Conservation (phyloP, 176 grass and related monocot genomes). For the Cenchrus americanus region DNA sequence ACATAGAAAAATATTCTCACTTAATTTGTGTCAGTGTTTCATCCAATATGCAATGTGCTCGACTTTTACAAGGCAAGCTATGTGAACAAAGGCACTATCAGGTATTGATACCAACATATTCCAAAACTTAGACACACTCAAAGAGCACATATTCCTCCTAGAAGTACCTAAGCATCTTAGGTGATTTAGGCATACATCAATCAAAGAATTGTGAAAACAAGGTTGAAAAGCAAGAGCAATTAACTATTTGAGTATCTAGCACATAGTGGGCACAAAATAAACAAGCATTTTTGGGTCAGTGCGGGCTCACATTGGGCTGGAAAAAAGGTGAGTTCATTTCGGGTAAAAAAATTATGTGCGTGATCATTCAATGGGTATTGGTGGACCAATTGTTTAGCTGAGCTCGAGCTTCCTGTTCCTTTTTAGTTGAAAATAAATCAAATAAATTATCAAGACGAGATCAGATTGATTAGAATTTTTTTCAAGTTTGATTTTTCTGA, state of each 20-base stretch:
- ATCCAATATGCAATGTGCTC: neutral
- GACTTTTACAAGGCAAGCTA: neutral
- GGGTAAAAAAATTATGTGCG: too few relatives aligned
- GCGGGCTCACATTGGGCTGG: too few relatives aligned
- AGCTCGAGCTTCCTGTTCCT: too few relatives aligned
- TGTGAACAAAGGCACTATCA: constrained; percentile 4
- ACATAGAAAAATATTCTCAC: constrained; percentile 5
- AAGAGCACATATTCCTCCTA: constrained; percentile 5
- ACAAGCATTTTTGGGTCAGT: too few relatives aligned
- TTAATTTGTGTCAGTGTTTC: too few relatives aligned
- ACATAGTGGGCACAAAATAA: neutral
- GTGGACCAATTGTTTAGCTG: too few relatives aligned
- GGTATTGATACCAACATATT: neutral
- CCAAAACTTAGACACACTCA: constrained; percentile 24
- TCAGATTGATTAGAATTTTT: too few relatives aligned
- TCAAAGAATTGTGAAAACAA: constrained; percentile 12
- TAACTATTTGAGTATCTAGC: neutral
- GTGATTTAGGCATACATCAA: neutral
- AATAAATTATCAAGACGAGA: too few relatives aligned
- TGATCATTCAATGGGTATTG: too few relatives aligned
- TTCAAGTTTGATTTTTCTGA: too few relatives aligned
- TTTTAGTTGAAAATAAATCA: too few relatives aligned
- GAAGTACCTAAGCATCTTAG: constrained; percentile 25
- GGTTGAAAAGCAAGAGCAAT: neutral
- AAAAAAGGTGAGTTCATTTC: too few relatives aligned